Conservation (phyloP, 306 rosid genomes). For the Phaseolus lunatus region DNA sequence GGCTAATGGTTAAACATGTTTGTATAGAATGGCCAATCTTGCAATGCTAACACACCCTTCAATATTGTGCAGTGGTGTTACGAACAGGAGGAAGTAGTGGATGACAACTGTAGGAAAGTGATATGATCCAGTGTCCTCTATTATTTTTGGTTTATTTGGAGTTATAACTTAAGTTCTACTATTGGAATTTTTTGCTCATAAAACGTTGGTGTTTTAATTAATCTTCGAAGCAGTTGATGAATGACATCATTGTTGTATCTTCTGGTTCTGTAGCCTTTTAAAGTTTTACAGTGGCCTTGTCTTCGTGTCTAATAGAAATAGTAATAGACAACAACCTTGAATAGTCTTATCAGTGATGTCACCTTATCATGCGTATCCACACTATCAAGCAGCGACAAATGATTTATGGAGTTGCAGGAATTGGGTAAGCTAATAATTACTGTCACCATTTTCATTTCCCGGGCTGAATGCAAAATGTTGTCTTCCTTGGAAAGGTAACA, state of each 20-base stretch:
- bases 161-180: constrained; percentile 38
- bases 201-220: constrained; percentile 44
- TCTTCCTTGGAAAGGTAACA: background rate
- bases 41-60: constrained; percentile 50
- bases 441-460: background rate
- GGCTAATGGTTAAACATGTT: constrained; percentile 53
- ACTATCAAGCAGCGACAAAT: background rate
- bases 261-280: constrained; percentile 7
- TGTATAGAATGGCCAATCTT: constrained; percentile 62
- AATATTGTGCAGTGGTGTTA: constrained; percentile 56
- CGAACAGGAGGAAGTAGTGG: constrained; percentile 54
- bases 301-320: background rate
- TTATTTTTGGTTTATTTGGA: constrained; percentile 34
- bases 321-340: background rate
- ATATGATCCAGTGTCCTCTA: constrained; percentile 45
- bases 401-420: constrained; percentile 15
- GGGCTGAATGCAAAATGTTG: background rate
- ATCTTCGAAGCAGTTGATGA: constrained; percentile 22
- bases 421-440: background rate
- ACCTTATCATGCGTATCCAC: background rate
- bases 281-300: constrained; percentile 11
- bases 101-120: constrained; percentile 42
- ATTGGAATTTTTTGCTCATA: constrained; percentile 43
- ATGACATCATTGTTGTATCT: constrained; percentile 35
- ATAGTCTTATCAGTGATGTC: background rate